A percentile compares a stretch with the other conserved stretches of the same genome.
These are phyloP conservation scores for Colletotrichum sp. DNA, from an alignment of 2,329 filamentous ascomycete genomes.

Conservation along the genomic window DNA sequence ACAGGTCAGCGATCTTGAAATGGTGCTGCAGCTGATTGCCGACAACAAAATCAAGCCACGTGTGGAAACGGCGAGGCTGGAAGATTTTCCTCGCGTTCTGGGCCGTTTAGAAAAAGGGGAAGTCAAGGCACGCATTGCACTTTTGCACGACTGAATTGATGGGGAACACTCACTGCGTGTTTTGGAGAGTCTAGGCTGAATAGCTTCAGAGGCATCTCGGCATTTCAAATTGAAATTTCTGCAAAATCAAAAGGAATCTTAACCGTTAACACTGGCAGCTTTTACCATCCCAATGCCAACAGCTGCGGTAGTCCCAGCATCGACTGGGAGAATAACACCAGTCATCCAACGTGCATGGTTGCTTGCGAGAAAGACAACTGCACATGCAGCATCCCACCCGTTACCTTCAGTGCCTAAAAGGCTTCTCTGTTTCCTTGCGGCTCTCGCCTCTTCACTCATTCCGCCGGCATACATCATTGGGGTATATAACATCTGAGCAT, in stretches of 20 bases:
- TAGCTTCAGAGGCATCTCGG: neutral
- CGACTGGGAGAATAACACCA: slow-evolving; percentile 42
- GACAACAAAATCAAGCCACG: slow-evolving; percentile 35
- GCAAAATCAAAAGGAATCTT: neutral
- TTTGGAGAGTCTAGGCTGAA: neutral
- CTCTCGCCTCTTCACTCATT: slow-evolving; percentile 42
- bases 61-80: slow-evolving; percentile 33
- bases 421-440: slow-evolving; percentile 40
- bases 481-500: slow-evolving; percentile 45
- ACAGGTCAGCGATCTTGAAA: slow-evolving; percentile 39
- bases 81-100: slow-evolving; percentile 36
- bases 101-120: slow-evolving; percentile 37
- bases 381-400: slow-evolving; percentile 45
- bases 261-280: slow-evolving; percentile 30
- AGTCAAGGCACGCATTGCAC: slow-evolving; percentile 29
- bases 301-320: slow-evolving; percentile 43
- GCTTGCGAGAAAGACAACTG: slow-evolving; percentile 42
- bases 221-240: neutral
- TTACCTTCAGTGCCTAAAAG: slow-evolving; percentile 45
- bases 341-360: slow-evolving; percentile 49
- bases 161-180: neutral
- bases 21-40: slow-evolving; percentile 38
- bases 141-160: slow-evolving; percentile 14
- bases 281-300: slow-evolving; percentile 24
- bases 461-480: slow-evolving; percentile 48